phyloP scores from a whole-genome alignment of 495 filamentous ascomycete species.

The Coniosporium apollinis region DNA sequence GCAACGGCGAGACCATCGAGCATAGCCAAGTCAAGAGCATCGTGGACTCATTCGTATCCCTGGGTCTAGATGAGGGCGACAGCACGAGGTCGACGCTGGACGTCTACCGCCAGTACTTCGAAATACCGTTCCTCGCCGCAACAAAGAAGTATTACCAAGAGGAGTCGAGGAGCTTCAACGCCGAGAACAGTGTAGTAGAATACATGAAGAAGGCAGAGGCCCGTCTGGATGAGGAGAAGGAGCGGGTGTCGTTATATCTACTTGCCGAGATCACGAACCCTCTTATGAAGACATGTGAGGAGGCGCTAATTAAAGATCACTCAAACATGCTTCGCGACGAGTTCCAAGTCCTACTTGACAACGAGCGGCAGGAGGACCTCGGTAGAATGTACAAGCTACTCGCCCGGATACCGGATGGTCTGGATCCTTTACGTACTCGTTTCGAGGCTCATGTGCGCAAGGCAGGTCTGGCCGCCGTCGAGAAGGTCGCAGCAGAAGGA shows the following conservation, averaged over 20 bases:
- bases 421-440: conserved; percentile 73
- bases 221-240: conserved; percentile 85
- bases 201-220: conserved; percentile 99
- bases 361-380: conserved; percentile 88
- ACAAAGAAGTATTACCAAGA: conserved; percentile 75
- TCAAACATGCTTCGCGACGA: conserved; percentile 73
- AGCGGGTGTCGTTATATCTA: conserved; percentile 81
- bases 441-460: conserved; percentile 91
- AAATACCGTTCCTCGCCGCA: conserved; percentile 75
- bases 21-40: conserved; percentile 93
- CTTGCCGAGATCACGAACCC: conserved; percentile 71
- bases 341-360: conserved; percentile 89
- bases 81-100: conserved; percentile 86
- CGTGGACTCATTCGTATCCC: conserved; percentile 89
- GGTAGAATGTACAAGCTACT: conserved; percentile 91
- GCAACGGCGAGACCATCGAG: conserved; percentile 96
- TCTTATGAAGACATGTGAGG: conserved; percentile 75
- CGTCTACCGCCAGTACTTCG: conserved; percentile 83
- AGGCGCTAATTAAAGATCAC: conserved; percentile 78
- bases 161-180: conserved; percentile 85
- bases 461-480: conserved; percentile 70
- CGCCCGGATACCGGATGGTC: conserved; percentile 74
- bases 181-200: conserved; percentile 94
- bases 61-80: conserved; percentile 88
- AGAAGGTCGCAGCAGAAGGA: conserved; percentile 77